A percentile compares a stretch with the other conserved stretches of the same genome.
phyloP scores from a whole-genome alignment of 192 early-diverging fungal genomes.

The Podila horticola region DNA sequence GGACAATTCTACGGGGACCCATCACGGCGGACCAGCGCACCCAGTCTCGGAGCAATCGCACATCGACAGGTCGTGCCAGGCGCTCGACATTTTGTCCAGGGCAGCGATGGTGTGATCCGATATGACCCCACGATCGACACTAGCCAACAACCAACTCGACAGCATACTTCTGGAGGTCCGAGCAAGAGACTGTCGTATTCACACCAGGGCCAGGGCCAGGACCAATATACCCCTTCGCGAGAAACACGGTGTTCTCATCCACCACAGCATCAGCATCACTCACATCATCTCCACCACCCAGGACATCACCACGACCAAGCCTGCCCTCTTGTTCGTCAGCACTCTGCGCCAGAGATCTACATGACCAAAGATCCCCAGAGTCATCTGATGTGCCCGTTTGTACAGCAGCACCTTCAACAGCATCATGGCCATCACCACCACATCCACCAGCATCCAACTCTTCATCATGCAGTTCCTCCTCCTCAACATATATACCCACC shows the following conservation, averaged over 20 bases:
- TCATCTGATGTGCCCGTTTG: neutral
- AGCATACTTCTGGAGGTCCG: too few relatives aligned
- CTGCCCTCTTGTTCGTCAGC: neutral
- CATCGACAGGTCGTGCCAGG: too few relatives aligned
- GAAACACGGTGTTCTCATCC: neutral
- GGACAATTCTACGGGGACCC: too few relatives aligned
- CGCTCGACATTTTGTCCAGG: too few relatives aligned
- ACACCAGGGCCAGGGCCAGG: neutral
- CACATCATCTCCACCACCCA: conserved; percentile 3
- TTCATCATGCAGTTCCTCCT: neutral
- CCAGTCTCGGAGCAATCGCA: too few relatives aligned
- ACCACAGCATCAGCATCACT: neutral
- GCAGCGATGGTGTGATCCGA: too few relatives aligned
- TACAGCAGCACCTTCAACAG: conserved; percentile 7
- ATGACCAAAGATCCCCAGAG: neutral
- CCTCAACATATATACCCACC: neutral
- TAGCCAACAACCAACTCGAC: too few relatives aligned
- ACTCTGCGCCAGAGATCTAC: neutral
- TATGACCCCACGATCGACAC: too few relatives aligned
- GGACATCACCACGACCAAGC: neutral
- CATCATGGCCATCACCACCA: neutral
- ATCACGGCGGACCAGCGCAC: too few relatives aligned
- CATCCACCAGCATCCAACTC: neutral
- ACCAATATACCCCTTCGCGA: conserved; percentile 1
- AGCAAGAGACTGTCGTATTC: neutral